These are phyloP conservation scores for Trifolium dubium DNA, from an alignment of 306 rosid genomes.

Conservation along the genomic window DNA sequence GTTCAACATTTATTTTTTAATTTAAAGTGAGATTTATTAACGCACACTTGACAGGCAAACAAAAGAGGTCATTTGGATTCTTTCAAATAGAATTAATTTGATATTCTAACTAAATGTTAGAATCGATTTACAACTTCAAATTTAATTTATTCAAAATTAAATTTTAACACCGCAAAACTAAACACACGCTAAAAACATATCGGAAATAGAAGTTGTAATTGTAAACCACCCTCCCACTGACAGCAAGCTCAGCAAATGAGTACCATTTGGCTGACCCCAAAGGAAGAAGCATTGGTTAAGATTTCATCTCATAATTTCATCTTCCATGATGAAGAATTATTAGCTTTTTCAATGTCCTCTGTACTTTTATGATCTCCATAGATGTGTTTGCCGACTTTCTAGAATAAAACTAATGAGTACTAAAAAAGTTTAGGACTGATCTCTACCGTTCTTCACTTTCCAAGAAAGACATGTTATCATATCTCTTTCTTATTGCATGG, in stretches of 20 bases:
- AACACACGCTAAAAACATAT: neutral
- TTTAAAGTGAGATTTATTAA: too few relatives aligned
- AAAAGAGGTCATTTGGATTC: too few relatives aligned
- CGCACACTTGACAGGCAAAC: too few relatives aligned
- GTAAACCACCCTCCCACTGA: neutral
- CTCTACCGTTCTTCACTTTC: slow-evolving; percentile 47
- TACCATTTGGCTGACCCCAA: slow-evolving; percentile 44
- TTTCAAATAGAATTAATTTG: too few relatives aligned
- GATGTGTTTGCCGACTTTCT: slow-evolving; percentile 46
- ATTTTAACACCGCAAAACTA: too few relatives aligned
- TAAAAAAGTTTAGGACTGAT: slow-evolving; percentile 38
- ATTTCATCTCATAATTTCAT: slow-evolving; percentile 24
- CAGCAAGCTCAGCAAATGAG: slow-evolving; percentile 38
- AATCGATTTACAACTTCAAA: too few relatives aligned
- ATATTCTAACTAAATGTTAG: too few relatives aligned
- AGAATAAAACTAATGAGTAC: slow-evolving; percentile 43
- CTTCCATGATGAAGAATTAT: slow-evolving; percentile 48
- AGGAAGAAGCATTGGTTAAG: slow-evolving; percentile 43
- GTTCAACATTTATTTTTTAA: too few relatives aligned
- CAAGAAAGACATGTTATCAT: slow-evolving; percentile 57
- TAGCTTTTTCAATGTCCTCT: slow-evolving; percentile 40
- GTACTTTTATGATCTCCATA: slow-evolving; percentile 44
- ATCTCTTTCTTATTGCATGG: slow-evolving; percentile 45
- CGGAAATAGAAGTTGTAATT: slow-evolving; percentile 24
- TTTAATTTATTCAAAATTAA: too few relatives aligned